These are phyloP conservation scores for Rhynchosporium secalis DNA, from an alignment of 2,329 filamentous ascomycete genomes.

Conservation along the genomic window DNA sequence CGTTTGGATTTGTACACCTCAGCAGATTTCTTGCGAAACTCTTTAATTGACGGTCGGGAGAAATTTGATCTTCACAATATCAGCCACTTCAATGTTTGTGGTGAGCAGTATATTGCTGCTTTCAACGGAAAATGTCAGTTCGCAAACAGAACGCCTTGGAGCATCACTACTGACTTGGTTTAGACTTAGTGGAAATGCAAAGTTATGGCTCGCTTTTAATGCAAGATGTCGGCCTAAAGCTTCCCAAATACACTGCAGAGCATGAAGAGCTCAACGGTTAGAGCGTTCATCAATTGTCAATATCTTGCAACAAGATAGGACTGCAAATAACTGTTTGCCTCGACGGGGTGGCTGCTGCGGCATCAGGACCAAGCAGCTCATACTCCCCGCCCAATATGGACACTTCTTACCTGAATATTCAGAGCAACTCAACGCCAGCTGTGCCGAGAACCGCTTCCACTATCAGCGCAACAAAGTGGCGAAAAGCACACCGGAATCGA, in stretches of 20 bases:
- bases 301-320: background rate
- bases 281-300: background rate
- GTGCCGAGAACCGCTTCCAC: background rate
- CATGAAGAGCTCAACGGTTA: slow-evolving; percentile 18
- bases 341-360: background rate
- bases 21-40: slow-evolving; percentile 11
- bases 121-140: slow-evolving; percentile 14
- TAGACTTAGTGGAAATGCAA: slow-evolving; percentile 15
- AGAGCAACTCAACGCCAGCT: background rate
- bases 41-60: slow-evolving; percentile 4
- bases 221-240: slow-evolving; percentile 21
- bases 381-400: too few relatives aligned
- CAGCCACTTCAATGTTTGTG: slow-evolving; percentile 11
- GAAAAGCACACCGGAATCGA: background rate
- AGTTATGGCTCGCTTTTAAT: slow-evolving; percentile 13
- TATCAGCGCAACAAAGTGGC: background rate
- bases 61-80: slow-evolving; percentile 15
- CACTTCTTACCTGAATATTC: background rate
- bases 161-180: background rate
- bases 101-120: background rate
- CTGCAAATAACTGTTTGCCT: background rate
- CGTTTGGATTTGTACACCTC: slow-evolving; percentile 8
- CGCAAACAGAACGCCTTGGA: background rate
- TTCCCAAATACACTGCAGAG: slow-evolving; percentile 23
- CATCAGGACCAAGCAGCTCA: background rate